Conservation (phyloP, 441 rosid genomes). For the Gossypium lobatum region DNA sequence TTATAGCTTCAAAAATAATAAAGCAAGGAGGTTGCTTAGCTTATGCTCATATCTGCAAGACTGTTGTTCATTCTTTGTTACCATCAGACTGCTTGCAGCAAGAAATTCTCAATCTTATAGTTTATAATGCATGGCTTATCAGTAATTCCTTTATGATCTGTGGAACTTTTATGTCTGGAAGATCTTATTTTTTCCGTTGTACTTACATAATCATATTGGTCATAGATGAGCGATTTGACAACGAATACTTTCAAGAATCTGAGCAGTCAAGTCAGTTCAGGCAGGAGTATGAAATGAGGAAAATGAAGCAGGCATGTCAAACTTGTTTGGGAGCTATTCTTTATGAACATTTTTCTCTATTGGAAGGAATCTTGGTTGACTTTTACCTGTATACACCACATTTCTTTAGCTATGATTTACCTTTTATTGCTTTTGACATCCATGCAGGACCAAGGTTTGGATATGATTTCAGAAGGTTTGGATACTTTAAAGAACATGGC, state of each 20-base stretch:
- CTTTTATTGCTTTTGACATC: slow-evolving; percentile 13
- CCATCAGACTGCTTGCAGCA: not conserved
- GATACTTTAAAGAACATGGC: slow-evolving; percentile 94
- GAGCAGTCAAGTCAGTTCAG: slow-evolving; percentile 64
- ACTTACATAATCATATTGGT: slow-evolving; percentile 8
- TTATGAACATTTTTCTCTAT: slow-evolving; percentile 4
- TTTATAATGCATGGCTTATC: not conserved
- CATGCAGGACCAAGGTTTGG: slow-evolving; percentile 85
- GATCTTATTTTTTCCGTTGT: not conserved
- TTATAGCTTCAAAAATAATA: not conserved
- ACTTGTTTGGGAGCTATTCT: slow-evolving; percentile 8
- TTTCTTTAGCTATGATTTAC: not conserved
- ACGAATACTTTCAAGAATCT: slow-evolving; percentile 78
- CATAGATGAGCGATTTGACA: slow-evolving; percentile 69
- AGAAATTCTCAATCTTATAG: not conserved
- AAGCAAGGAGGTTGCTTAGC: not conserved
- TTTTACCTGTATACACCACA: not conserved
- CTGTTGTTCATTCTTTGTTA: not conserved
- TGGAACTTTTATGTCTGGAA: not conserved
- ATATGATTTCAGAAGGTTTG: slow-evolving; percentile 84
- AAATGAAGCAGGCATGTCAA: slow-evolving; percentile 63
- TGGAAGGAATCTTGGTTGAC: slow-evolving; percentile 5
- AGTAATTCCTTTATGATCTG: not conserved
- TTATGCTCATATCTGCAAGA: not conserved
- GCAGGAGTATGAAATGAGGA: slow-evolving; percentile 94